Conservation (phyloP, 495 filamentous ascomycete species). For the Aspergillus incahuasiensis region DNA sequence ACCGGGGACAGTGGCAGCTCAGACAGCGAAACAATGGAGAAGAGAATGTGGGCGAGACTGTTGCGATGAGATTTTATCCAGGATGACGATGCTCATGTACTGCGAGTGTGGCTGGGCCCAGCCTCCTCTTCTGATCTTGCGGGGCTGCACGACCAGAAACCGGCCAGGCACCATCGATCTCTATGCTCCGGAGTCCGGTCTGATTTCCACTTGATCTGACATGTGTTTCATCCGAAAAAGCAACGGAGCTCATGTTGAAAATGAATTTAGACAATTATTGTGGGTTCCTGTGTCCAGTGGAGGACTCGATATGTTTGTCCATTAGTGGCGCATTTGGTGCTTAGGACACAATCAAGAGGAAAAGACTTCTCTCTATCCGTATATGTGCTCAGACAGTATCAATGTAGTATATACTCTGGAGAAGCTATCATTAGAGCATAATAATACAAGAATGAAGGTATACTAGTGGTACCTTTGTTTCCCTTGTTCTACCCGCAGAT, state of each 20-base stretch:
- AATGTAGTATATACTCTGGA: too few relatives aligned
- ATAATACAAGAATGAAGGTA: too few relatives aligned
- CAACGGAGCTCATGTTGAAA: neutral
- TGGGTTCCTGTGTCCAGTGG: neutral
- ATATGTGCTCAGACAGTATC: too few relatives aligned
- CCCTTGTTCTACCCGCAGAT: neutral
- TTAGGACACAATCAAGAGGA: too few relatives aligned
- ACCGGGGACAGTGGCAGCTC: neutral
- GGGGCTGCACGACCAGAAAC: constrained; percentile 14
- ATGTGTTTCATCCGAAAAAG: neutral
- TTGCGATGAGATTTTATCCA: constrained; percentile 13
- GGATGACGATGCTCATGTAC: constrained; percentile 15
- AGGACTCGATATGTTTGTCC: too few relatives aligned
- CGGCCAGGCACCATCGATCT: constrained; percentile 13
- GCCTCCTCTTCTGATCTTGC: constrained; percentile 10
- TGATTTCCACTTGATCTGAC: neutral
- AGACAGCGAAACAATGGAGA: neutral
- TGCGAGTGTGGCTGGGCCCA: constrained; percentile 23
- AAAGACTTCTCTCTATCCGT: too few relatives aligned
- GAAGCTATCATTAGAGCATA: neutral
- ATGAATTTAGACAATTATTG: too few relatives aligned
- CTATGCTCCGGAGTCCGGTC: neutral
- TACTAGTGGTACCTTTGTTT: too few relatives aligned
- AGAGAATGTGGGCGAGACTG: neutral
- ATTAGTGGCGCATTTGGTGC: too few relatives aligned